Evolutionary conservation across 495 filamentous ascomycete genomes (phyloP).

Genomic region (Monascus purpureus): DNA sequence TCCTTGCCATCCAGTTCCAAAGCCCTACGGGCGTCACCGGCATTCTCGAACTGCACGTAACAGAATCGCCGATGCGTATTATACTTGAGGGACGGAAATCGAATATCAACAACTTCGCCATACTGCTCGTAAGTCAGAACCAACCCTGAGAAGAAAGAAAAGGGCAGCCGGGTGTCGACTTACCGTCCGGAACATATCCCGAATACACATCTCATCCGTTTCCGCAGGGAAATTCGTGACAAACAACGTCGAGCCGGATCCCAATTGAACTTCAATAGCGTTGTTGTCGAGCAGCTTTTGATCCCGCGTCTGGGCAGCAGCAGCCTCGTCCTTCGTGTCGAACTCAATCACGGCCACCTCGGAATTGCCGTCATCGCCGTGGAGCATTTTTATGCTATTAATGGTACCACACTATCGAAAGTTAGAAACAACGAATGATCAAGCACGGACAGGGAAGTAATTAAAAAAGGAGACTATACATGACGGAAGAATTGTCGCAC

Average conservation of each 20-base stretch:
- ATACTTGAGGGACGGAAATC: constrained; percentile 81
- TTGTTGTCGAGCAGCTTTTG: constrained; percentile 58
- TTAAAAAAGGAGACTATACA: constrained; percentile 21
- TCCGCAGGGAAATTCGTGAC: constrained; percentile 83
- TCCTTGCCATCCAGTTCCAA: constrained; percentile 54
- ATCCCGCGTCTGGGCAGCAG: constrained; percentile 65
- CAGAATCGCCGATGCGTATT: constrained; percentile 84
- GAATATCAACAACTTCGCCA: constrained; percentile 72
- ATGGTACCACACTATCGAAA: constrained; percentile 53
- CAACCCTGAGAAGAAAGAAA: not conserved
- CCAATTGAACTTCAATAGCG: constrained; percentile 57
- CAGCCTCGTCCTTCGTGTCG: constrained; percentile 59
- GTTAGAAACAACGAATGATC: constrained; percentile 9
- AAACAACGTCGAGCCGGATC: constrained; percentile 64
- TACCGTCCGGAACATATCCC: constrained; percentile 54
- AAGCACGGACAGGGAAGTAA: not conserved
- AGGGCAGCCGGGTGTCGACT: constrained; percentile 6
- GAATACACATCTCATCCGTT: constrained; percentile 71
- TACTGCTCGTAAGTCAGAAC: constrained; percentile 29
- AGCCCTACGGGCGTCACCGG: constrained; percentile 48
- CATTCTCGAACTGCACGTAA: constrained; percentile 72
- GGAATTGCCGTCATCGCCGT: constrained; percentile 41
- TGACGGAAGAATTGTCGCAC: constrained; percentile 83
- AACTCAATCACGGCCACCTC: constrained; percentile 75
- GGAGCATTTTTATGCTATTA: constrained; percentile 53